Conservation (phyloP, 2,329 filamentous ascomycete genomes). For the Xylaria digitata region DNA sequence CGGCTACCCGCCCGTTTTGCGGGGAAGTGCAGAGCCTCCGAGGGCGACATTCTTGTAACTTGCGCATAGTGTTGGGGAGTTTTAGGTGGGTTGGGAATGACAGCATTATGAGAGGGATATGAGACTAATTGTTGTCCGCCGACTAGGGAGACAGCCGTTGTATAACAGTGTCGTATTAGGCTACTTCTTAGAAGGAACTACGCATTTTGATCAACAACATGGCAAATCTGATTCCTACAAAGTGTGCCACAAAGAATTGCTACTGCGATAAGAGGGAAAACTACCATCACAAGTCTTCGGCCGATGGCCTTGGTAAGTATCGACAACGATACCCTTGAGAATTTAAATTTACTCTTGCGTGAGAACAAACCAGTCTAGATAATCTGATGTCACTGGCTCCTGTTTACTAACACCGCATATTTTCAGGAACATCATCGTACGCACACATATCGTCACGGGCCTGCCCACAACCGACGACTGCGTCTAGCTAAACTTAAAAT, state of each 20-base stretch:
- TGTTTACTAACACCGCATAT: not conserved
- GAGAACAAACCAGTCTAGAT: not conserved
- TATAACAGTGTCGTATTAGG: slow-evolving; percentile 48
- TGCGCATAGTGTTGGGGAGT: slow-evolving; percentile 30
- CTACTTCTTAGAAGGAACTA: slow-evolving; percentile 13
- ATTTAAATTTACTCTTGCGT: not conserved
- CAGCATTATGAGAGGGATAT: slow-evolving; percentile 31
- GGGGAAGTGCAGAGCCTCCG: not conserved
- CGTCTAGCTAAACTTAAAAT: not conserved
- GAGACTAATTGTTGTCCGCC: slow-evolving; percentile 26
- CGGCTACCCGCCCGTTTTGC: not conserved
- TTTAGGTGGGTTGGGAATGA: slow-evolving; percentile 26
- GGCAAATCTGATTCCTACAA: slow-evolving; percentile 7
- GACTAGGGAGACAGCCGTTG: slow-evolving; percentile 38
- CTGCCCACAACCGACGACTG: not conserved
- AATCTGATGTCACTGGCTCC: slow-evolving; percentile 1
- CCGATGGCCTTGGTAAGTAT: not conserved
- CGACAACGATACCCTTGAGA: not conserved
- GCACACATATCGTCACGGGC: not conserved
- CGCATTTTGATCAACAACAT: slow-evolving; percentile 17
- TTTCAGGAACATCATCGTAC: slow-evolving; percentile 13
- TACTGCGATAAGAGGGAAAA: not conserved
- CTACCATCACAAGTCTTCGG: not conserved
- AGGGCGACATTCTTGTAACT: slow-evolving; percentile 18
- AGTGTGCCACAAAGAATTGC: not conserved